These are phyloP conservation scores for Paspalum vaginatum DNA, from an alignment of 176 grass and related monocot species.

Conservation along the genomic window DNA sequence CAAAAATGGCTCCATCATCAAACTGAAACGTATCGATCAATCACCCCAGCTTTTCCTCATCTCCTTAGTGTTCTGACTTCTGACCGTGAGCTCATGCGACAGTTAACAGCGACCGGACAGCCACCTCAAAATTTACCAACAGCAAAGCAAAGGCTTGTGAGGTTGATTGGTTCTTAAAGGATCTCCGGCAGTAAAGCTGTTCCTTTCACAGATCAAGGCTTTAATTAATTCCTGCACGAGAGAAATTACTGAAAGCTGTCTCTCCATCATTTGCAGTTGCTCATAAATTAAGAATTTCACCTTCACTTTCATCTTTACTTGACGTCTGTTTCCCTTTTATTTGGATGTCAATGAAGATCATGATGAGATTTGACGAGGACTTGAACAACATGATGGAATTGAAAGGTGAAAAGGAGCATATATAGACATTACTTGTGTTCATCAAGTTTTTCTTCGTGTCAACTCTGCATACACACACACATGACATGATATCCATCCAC, in stretches of 20 bases:
- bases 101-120: conserved; percentile 29
- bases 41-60: not conserved
- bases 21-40: conserved; percentile 36
- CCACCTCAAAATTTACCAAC: conserved; percentile 11
- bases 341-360: conserved; percentile 22
- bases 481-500: not conserved
- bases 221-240: not conserved
- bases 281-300: not conserved
- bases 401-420: conserved; percentile 21
- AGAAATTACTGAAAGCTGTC: not conserved
- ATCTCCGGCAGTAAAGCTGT: not conserved
- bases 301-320: conserved; percentile 14
- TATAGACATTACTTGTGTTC: not conserved
- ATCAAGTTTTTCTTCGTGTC: conserved; percentile 41
- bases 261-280: conserved; percentile 16
- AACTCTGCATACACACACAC: conserved; percentile 26
- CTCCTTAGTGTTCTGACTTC: not conserved
- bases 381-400: conserved; percentile 21
- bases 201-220: too few relatives aligned
- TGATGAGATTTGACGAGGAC: conserved; percentile 33
- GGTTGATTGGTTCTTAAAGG: not conserved
- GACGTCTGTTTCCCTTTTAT: not conserved
- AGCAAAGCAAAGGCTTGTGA: not conserved
- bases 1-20: conserved; percentile 30
- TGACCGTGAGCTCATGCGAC: conserved; percentile 34